Base-by-base conservation (phyloP, 2,329 filamentous ascomycete species). In the Acrocalymma vagum region DNA sequence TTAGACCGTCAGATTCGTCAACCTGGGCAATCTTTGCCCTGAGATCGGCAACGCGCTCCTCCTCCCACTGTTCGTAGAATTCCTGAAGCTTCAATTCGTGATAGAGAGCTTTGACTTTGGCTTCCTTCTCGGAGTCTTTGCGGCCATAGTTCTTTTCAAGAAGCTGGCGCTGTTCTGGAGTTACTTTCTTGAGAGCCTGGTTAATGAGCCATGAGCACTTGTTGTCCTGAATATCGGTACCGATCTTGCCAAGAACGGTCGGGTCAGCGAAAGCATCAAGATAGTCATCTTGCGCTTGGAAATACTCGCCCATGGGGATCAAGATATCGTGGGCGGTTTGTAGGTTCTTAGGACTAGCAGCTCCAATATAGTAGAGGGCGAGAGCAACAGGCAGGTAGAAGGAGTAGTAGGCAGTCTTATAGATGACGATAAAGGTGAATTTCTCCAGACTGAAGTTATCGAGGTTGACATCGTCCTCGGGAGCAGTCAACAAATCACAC, bases 201-300 rank as follows among this genome's bases (percentile, higher is more conserved):
- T 99, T 99, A 73, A 99, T 83, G 45, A 99, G 78, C 94, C 94
- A 99, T 27, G 90, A 95, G 81, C 94, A 99, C 82, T 99, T 99
- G 83, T 99, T 99, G 78, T 99, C 94, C 80, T 92, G 86, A 72
- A 99, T 99, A 67, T 99, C 94, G 46, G 94, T 99, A 55, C 94
- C 94, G 55, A 97, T 96, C 84, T 99, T 99, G 73, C 94, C 94
- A 69, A 99, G 94, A 65, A 91, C 83, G 63, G 90, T 84, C 25
- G 94, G 91, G 60, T 93, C 86, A 60, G 93, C 94, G 67, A 94
- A 99, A 77, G 95, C 95, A 80, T 99, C 94, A 37, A 99, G 88
- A 77, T 94, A 99, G 78, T 99, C 94, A 72, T 99, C 94, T 75
- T 99, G 94, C 53, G 96, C 84, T 77, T 99, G 94, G 83, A 99